phyloP scores from a whole-genome alignment of 192 early-diverging fungal genomes.

The Thamnidium elegans region DNA sequence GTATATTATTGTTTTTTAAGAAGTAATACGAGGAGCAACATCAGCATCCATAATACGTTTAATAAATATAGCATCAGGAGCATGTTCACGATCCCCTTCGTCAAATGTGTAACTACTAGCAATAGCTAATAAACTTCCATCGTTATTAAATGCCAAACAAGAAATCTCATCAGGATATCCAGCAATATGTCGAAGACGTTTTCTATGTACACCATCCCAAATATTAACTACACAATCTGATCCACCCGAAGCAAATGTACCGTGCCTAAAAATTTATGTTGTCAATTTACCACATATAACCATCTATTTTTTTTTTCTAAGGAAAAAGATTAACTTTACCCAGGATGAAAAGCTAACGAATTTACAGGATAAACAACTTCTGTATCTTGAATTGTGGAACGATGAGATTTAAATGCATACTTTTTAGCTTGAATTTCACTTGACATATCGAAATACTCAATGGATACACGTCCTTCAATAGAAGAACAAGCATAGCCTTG shows the following conservation, averaged over 20 bases:
- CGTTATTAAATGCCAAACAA: conserved; percentile 74
- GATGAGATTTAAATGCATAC: conserved; percentile 97
- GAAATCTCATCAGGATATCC: conserved; percentile 81
- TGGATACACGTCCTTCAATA: conserved; percentile 92
- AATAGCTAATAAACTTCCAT: conserved; percentile 78
- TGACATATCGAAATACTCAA: conserved; percentile 84
- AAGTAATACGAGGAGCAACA: conserved; percentile 11
- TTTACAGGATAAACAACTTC: conserved; percentile 93
- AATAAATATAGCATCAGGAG: conserved; percentile 78
- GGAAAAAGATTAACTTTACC: conserved; percentile 42
- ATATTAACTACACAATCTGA: conserved; percentile 87
- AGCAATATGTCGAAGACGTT: conserved; percentile 80
- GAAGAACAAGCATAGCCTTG: conserved; percentile 84
- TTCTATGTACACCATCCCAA: conserved; percentile 92
- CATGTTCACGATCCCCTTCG: conserved; percentile 87
- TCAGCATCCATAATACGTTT: conserved; percentile 66
- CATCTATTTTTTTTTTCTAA: background rate
- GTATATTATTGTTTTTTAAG: background rate
- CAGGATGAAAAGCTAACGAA: conserved; percentile 87
- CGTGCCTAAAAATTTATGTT: conserved; percentile 51
- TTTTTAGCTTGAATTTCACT: conserved; percentile 70
- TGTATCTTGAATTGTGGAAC: conserved; percentile 68
- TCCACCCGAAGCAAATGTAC: conserved; percentile 96
- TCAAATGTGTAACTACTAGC: conserved; percentile 95
- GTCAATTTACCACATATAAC: background rate